Conservation (phyloP, 495 filamentous ascomycete species). For the Pyrenula aspistea region DNA sequence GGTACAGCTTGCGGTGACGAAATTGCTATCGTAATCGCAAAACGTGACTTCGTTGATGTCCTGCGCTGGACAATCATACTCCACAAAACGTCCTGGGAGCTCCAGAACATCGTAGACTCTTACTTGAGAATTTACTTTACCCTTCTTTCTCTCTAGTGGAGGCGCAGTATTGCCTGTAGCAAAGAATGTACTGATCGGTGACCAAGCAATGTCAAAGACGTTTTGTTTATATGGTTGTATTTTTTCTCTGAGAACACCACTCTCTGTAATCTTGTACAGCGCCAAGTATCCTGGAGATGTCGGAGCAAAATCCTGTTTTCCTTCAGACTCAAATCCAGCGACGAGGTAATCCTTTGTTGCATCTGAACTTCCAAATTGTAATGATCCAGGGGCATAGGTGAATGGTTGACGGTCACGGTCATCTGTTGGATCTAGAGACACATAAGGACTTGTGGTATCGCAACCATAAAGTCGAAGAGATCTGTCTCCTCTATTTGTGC, state of each 20-base stretch:
- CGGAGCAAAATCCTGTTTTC: slow-evolving; percentile 40
- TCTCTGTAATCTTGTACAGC: slow-evolving; percentile 51
- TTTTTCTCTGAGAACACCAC: slow-evolving; percentile 30
- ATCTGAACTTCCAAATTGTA: slow-evolving; percentile 54
- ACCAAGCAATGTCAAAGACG: slow-evolving; percentile 73
- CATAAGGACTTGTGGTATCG: slow-evolving; percentile 3
- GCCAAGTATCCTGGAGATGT: slow-evolving; percentile 56
- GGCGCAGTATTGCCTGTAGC: slow-evolving; percentile 46
- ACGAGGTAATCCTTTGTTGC: slow-evolving; percentile 47
- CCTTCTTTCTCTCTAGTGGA: slow-evolving; percentile 4
- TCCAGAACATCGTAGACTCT: slow-evolving; percentile 34
- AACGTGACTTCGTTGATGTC: slow-evolving; percentile 81
- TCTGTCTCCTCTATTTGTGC: slow-evolving; percentile 18
- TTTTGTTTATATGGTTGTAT: slow-evolving; percentile 46
- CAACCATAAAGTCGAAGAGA: slow-evolving; percentile 16
- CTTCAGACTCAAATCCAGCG: slow-evolving; percentile 62
- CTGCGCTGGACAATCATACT: slow-evolving; percentile 58
- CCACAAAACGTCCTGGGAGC: slow-evolving; percentile 14
- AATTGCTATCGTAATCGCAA: slow-evolving; percentile 31
- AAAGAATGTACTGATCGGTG: slow-evolving; percentile 46
- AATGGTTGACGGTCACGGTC: slow-evolving; percentile 33
- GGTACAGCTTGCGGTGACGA: slow-evolving; percentile 76
- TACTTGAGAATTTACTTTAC: slow-evolving; percentile 29
- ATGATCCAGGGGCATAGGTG: slow-evolving; percentile 47
- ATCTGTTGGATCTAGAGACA: slow-evolving; percentile 7